Evolutionary conservation across 768 basidiomycete genomes (phyloP), one percentile per base, ranked within the genome.

Genomic region (Tubosaeta brunneosetosa): DNA sequence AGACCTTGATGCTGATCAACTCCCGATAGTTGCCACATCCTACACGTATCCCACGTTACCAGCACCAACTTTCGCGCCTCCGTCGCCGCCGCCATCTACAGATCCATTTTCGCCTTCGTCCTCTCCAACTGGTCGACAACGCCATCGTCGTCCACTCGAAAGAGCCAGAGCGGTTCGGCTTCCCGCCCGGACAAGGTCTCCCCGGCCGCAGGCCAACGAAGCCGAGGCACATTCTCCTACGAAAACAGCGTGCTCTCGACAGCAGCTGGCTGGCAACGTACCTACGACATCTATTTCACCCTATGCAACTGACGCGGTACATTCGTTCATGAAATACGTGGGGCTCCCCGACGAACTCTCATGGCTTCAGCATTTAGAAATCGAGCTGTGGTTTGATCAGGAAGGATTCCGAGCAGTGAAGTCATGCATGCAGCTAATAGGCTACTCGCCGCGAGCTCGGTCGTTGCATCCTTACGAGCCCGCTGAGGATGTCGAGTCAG

Each of bases 371-470:
- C 72, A 74, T 37, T 71, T 75, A 27, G 69, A 68, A 37, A 66
- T 91, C 29, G 81, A 86, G 51, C 70, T 92, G 32, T 78, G 83
- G 66, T 84, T 93, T 25, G 91, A 92, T 62, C 91, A 93, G 65
- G 91, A 92, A 70, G 85, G 88, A 4, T 90, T 89, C 60, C 80
- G 89, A 25, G 75, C 78, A 16, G 74, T 84, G 6, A 73, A 74
- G 25, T 82, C 86, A 17, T 65, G 70, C 8, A 84, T 91, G 71
- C 74, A 72, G 55, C 78, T 84, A 44, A 70, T 75, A n/a, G 81
- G 81, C 10, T 80, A 80, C 60, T 70, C 71, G 60, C 71, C 48
- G 62, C 68, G 55, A 64, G 65, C 38, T 46, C 63, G 58, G 62
- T 64, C 68, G 33, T 32, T 61, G 11, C 52, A 59, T 26, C 67